Conservation (phyloP, 306 rosid species). For the Carpinus fangiana region DNA sequence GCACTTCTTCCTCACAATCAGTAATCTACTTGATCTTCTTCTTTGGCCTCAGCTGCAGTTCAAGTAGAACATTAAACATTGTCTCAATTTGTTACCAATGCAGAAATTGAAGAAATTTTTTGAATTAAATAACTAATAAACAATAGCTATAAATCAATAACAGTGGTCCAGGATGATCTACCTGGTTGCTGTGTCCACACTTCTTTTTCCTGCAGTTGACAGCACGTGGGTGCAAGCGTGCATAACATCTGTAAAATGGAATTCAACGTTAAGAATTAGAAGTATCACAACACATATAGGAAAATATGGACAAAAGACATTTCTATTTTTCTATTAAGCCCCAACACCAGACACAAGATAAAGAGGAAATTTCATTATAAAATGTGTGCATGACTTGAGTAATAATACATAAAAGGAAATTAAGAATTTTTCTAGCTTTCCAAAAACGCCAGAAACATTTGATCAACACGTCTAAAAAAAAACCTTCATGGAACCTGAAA, state of each 20-base stretch:
- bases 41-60: constrained; percentile 96
- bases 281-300: too few species aligned
- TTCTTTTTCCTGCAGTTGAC: constrained; percentile 99
- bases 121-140: not conserved
- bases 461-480: not conserved
- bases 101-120: not conserved
- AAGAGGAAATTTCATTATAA: not conserved
- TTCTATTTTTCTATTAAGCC: not conserved
- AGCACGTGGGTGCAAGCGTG: constrained; percentile 98
- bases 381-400: not conserved
- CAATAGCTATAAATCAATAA: not conserved
- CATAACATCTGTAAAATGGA: constrained; percentile 73
- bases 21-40: constrained; percentile 89
- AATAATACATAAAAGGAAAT: not conserved
- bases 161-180: not conserved
- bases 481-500: not conserved
- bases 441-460: not conserved
- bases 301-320: too few species aligned
- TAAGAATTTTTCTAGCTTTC: not conserved
- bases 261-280: too few species aligned
- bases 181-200: constrained; percentile 99
- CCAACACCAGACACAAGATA: not conserved
- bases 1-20: constrained; percentile 13
- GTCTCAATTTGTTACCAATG: not conserved
- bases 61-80: not conserved